Conservation (phyloP, 2,329 filamentous ascomycete genomes). For the Colletotrichum sidae region DNA sequence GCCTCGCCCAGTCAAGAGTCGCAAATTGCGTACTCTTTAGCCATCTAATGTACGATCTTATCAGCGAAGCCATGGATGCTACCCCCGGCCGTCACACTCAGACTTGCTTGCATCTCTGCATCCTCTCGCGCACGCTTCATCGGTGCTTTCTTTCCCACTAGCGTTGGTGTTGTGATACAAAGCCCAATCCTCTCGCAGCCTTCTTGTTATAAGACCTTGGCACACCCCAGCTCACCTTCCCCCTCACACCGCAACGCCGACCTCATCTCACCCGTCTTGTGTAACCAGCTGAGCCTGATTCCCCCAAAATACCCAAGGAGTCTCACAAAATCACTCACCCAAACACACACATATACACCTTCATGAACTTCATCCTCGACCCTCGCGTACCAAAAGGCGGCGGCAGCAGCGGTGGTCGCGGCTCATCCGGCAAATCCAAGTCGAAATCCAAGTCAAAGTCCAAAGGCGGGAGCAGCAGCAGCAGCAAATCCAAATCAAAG, state of each 20-base stretch:
- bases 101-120: no score
- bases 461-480: not conserved
- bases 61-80: no score
- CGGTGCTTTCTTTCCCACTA: no score
- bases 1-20: no score
- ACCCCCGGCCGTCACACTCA: no score
- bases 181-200: no score
- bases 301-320: not conserved
- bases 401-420: not conserved
- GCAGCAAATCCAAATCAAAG: slow-evolving; percentile 26
- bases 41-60: no score
- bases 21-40: no score
- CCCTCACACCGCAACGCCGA: not conserved
- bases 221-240: not conserved
- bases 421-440: not conserved
- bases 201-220: no score
- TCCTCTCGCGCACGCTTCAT: no score
- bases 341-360: not conserved
- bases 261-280: not conserved
- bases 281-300: not conserved
- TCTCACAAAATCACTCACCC: not conserved
- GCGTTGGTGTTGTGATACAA: no score
- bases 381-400: slow-evolving; percentile 33
- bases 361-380: slow-evolving; percentile 30
- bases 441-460: slow-evolving; percentile 17